Percentiles rank a stretch among this genome's conserved stretches.
phyloP scores from a whole-genome alignment of 768 basidiomycete species.

The Boletus reticulatus region DNA sequence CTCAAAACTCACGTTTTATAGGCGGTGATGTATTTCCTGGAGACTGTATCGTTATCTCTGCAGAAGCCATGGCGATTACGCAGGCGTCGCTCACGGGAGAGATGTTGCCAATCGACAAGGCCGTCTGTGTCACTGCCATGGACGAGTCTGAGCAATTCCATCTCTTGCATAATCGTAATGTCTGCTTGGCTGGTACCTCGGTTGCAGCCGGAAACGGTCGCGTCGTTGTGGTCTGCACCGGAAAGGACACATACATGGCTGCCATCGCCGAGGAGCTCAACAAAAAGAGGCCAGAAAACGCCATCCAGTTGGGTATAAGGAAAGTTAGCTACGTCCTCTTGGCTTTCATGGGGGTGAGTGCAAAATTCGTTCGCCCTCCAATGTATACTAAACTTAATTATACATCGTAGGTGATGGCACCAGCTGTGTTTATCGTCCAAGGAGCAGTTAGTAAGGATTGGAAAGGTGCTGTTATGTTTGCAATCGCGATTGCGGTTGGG shows the following conservation, averaged over 20 bases:
- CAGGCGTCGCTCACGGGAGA: slow-evolving; percentile 38
- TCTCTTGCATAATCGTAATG: slow-evolving; percentile 32
- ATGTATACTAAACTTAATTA: background rate
- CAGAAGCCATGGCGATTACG: slow-evolving; percentile 33
- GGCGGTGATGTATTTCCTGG: slow-evolving; percentile 37
- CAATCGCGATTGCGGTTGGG: slow-evolving; percentile 30
- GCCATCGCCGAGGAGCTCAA: slow-evolving; percentile 34
- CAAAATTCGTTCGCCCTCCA: background rate
- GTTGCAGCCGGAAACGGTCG: slow-evolving; percentile 33
- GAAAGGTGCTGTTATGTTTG: slow-evolving; percentile 32
- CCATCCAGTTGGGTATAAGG: slow-evolving; percentile 33
- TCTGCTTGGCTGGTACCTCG: slow-evolving; percentile 35
- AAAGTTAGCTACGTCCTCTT: slow-evolving; percentile 33
- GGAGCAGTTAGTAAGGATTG: slow-evolving; percentile 32
- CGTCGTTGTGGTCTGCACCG: slow-evolving; percentile 31
- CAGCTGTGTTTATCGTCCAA: slow-evolving; percentile 28
- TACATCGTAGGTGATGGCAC: slow-evolving; percentile 28
- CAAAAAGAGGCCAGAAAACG: slow-evolving; percentile 31
- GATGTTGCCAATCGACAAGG: slow-evolving; percentile 35
- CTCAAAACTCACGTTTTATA: slow-evolving; percentile 1
- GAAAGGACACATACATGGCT: slow-evolving; percentile 35
- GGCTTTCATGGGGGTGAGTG: slow-evolving; percentile 29
- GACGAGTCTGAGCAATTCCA: slow-evolving; percentile 21
- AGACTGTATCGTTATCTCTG: slow-evolving; percentile 33
- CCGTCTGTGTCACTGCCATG: slow-evolving; percentile 11